Evolutionary conservation across 2,329 filamentous ascomycete genomes (phyloP).

Genomic region (Elsinoe perseae): DNA sequence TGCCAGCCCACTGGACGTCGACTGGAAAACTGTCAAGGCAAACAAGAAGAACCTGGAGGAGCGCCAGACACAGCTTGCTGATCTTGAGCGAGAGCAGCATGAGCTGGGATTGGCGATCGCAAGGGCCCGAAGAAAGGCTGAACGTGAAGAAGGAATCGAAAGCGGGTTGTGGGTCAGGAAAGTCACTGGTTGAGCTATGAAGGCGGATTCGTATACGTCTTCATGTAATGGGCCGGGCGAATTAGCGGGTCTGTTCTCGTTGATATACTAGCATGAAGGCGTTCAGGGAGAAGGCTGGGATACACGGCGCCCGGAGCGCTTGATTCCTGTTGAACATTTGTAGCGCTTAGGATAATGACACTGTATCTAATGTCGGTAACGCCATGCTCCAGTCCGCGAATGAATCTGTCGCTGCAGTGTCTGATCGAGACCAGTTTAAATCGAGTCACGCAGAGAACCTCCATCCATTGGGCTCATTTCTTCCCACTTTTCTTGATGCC

Average conservation of each 20-base stretch:
- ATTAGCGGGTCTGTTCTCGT: background rate
- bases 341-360: constrained; percentile 8
- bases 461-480: constrained; percentile 54
- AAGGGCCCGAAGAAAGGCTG: constrained; percentile 65
- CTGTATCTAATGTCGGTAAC: constrained; percentile 4
- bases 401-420: background rate
- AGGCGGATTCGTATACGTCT: background rate
- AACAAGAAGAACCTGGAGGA: constrained; percentile 58
- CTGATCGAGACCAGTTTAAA: background rate
- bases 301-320: background rate
- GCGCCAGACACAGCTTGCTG: constrained; percentile 59
- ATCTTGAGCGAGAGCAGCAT: constrained; percentile 68
- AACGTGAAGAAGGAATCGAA: constrained; percentile 53
- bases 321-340: background rate
- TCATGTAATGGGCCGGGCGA: background rate
- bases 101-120: constrained; percentile 69
- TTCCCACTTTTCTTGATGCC: constrained; percentile 98
- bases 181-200: constrained; percentile 49
- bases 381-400: background rate
- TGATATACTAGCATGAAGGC: background rate
- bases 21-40: constrained; percentile 48
- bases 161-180: constrained; percentile 71
- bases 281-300: background rate
- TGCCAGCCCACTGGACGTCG: constrained; percentile 58
- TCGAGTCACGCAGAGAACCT: background rate